phyloP scores from a whole-genome alignment of 208 protist species.

The Acanthamoeba healyi region DNA sequence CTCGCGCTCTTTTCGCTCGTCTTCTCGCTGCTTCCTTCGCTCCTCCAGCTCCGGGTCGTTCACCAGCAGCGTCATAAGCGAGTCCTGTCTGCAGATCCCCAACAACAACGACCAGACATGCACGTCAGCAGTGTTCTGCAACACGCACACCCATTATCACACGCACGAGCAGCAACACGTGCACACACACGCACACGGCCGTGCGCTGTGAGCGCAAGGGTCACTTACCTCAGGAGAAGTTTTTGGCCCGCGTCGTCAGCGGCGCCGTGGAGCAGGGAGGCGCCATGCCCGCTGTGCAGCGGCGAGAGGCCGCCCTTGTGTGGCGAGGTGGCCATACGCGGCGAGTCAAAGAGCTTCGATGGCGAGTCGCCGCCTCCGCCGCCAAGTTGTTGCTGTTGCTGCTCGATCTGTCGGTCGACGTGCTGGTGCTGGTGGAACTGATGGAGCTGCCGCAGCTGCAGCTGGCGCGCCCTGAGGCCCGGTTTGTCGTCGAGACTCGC shows the following conservation, averaged over 20 bases:
- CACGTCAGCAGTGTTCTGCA: no score
- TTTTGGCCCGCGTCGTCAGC: not conserved
- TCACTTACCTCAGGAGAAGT: not conserved
- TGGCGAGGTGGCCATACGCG: not conserved
- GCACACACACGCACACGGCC: not conserved
- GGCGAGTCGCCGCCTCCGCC: not conserved
- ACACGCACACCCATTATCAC: not conserved
- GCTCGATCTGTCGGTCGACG: not conserved
- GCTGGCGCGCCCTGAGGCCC: not conserved
- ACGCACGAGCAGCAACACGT: not conserved
- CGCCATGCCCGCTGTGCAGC: not conserved
- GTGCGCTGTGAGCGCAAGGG: not conserved
- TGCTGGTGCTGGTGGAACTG: conserved; percentile 25
- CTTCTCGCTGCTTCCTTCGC: conserved; percentile 62
- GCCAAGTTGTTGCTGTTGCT: not conserved
- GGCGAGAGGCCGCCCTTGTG: not conserved
- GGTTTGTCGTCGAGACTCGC: not conserved
- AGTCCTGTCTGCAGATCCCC: not conserved
- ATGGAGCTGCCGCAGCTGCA: conserved; percentile 27
- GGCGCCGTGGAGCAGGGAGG: not conserved
- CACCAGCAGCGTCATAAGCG: conserved; percentile 56
- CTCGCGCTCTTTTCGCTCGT: conserved; percentile 58
- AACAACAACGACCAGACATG: no score
- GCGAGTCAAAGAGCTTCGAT: not conserved
- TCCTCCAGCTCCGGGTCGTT: conserved; percentile 62